These are phyloP conservation scores for Serpula lacrymans DNA, from an alignment of 768 basidiomycete species.

Conservation along the genomic window DNA sequence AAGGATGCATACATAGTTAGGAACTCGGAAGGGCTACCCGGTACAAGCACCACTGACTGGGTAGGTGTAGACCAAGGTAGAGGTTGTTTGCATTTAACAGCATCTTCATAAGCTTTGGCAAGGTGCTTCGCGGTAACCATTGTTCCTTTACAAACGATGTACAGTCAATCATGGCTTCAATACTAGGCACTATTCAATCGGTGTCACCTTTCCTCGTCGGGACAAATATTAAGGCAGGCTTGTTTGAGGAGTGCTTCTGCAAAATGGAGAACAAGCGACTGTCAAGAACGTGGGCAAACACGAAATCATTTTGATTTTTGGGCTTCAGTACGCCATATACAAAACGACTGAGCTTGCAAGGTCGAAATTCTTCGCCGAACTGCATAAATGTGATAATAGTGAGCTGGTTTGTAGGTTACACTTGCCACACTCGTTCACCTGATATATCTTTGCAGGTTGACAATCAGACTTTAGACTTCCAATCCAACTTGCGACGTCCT, in stretches of 20 bases:
- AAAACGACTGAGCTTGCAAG: conserved; percentile 71
- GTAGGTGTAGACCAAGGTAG: conserved; percentile 70
- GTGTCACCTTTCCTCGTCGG: conserved; percentile 77
- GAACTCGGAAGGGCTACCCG: neutral
- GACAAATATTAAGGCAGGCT: conserved; percentile 87
- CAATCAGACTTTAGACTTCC: conserved; percentile 38
- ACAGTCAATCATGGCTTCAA: neutral
- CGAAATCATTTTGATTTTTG: conserved; percentile 73
- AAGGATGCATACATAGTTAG: conserved; percentile 1
- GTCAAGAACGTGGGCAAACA: conserved; percentile 69
- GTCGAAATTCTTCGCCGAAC: conserved; percentile 93
- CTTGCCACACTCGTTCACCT: conserved; percentile 41
- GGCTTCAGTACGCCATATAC: conserved; percentile 69
- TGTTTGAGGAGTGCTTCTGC: conserved; percentile 67
- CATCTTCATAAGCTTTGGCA: conserved; percentile 65
- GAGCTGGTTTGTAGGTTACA: neutral
- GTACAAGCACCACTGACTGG: conserved; percentile 34
- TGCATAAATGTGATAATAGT: conserved; percentile 25
- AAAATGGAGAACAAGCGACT: conserved; percentile 70
- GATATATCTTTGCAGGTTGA: conserved; percentile 58
- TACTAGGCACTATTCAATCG: conserved; percentile 1
- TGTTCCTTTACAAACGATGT: conserved; percentile 39
- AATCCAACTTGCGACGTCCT: conserved; percentile 89
- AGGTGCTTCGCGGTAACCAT: conserved; percentile 73
- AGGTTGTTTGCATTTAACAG: conserved; percentile 40